Evolutionary conservation across 192 early-diverging fungal genomes (phyloP).

Genomic region (Coemansia sp.): DNA sequence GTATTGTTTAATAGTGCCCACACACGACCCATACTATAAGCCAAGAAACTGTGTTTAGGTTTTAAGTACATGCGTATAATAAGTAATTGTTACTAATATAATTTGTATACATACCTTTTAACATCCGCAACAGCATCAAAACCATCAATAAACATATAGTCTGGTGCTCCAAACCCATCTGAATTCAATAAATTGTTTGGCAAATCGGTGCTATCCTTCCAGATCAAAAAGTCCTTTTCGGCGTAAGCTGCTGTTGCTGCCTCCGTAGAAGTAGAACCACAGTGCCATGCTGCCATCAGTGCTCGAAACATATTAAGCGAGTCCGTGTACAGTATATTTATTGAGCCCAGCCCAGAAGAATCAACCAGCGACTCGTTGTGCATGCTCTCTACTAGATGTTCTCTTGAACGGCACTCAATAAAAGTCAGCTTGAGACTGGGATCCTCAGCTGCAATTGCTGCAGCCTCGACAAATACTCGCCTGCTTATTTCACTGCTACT

Average conservation of each 20-base stretch:
- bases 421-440: conserved; percentile 11
- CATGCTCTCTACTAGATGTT: conserved; percentile 15
- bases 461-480: conserved; percentile 25
- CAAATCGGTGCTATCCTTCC: conserved; percentile 6
- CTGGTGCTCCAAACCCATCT: conserved; percentile 11
- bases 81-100: neutral
- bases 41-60: neutral
- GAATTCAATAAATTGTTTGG: neutral
- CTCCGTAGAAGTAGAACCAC: neutral
- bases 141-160: conserved; percentile 43
- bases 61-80: neutral
- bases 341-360: conserved; percentile 11
- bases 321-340: conserved; percentile 29
- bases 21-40: conserved; percentile 27
- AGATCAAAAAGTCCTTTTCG: conserved; percentile 36
- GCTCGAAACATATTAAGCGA: conserved; percentile 32
- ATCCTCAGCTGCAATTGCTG: conserved; percentile 8
- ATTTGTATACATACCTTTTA: conserved; percentile 16
- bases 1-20: conserved; percentile 45
- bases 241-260: neutral
- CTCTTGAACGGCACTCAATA: conserved; percentile 31
- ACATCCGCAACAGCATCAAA: conserved; percentile 27
- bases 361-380: conserved; percentile 1
- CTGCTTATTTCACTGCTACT: conserved; percentile 9
- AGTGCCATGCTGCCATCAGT: conserved; percentile 45